Evolutionary conservation across 2,329 filamentous ascomycete genomes (phyloP).

Genomic region (Aspergillus viridinutans): DNA sequence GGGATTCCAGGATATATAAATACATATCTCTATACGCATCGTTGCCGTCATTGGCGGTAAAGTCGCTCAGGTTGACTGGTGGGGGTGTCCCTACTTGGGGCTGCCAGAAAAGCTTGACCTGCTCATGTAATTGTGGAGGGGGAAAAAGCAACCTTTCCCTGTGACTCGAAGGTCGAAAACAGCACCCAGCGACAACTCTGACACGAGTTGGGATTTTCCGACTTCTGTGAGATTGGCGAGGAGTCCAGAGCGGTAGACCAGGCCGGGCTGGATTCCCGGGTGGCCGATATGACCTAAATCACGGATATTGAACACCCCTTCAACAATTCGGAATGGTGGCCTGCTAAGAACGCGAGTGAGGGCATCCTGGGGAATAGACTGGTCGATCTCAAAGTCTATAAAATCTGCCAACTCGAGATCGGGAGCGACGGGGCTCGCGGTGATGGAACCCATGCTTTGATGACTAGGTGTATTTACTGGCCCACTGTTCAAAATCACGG

Average conservation of each 20-base stretch:
- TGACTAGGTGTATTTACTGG: too few relatives aligned
- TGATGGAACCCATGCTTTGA: too few relatives aligned
- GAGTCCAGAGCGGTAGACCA: background rate
- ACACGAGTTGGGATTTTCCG: background rate
- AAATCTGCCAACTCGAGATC: too few relatives aligned
- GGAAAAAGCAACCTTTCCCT: background rate
- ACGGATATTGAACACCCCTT: background rate
- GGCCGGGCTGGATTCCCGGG: background rate
- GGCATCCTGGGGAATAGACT: too few relatives aligned
- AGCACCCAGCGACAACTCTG: background rate
- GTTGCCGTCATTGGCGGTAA: background rate
- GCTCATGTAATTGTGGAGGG: background rate
- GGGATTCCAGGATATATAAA: background rate
- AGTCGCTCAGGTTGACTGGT: background rate
- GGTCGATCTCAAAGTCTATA: too few relatives aligned
- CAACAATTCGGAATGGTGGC: too few relatives aligned
- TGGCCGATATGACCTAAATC: background rate
- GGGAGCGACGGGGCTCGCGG: too few relatives aligned
- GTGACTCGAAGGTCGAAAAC: background rate
- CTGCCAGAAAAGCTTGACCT: too few relatives aligned
- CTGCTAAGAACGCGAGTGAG: too few relatives aligned
- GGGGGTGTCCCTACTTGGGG: too few relatives aligned
- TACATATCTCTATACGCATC: background rate
- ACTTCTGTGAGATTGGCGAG: background rate
- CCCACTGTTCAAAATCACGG: too few relatives aligned